Evolutionary conservation across 2,329 filamentous ascomycete genomes (phyloP), one percentile per base, ranked within the genome.

Genomic region (Diaporthe capsici): DNA sequence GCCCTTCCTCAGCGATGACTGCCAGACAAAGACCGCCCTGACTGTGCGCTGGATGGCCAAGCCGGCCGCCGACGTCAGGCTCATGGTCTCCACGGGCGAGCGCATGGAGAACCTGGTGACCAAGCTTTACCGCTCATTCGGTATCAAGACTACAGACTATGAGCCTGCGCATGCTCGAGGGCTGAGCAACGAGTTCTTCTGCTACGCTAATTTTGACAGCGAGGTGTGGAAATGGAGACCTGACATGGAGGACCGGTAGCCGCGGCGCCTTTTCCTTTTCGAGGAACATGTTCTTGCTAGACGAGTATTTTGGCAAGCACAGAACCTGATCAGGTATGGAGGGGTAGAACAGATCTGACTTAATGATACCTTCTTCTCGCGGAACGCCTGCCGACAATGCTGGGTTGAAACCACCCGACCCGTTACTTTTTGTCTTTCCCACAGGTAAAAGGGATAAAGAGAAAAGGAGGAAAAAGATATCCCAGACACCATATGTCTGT

Each of bases 131-230:
- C 85, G 86, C 63, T 88, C 90, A 60, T 85, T 91, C 47, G 92
- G 92, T 2, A 84, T 93, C 39, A 85, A 83, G 72, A 92, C 92
- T 6, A 96, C 94, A 0, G 90, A 89, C 0, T 95, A 92, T 81
- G 90, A 92, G 80, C 92, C 92, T 5, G 86, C 88, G 77, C 94
- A 96, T 80, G 88, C 90, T n/a, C 90, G 91, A 77, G 93, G 93
- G 0, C 84, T 97, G 76, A 94, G 93, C 83, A 97, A 97, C 81
- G 93, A 95, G 83, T 97, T 95, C 82, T 89, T 90, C 81, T 95
- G 93, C 83, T 96, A 95, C 81, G 91, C 94, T 34, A 96, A 94
- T 81, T 96, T 94, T 81, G 92, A 94, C 82, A 90, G 92, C 79
- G 84, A 84, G 9, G 83, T 82, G 6, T 91, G 90, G 88, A 84